Base-by-base conservation (phyloP, 2,329 filamentous ascomycete species). In the Fusarium albidum region DNA sequence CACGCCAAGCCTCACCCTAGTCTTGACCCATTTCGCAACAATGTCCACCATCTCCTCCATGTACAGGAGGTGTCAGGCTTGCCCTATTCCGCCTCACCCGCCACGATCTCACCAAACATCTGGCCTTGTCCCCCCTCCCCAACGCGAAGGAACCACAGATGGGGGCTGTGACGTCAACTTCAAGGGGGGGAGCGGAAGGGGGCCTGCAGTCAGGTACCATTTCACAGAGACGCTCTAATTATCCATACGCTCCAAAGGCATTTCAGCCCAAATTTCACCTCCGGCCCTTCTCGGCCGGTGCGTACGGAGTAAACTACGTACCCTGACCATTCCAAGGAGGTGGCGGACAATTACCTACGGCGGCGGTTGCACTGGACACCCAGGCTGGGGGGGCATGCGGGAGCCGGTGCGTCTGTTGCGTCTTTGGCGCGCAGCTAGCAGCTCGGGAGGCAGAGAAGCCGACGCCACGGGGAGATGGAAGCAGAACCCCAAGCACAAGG, bases 391-490 rank as follows among this genome's bases (percentile, higher is more conserved):
- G 59, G 61, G 63, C 49, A 21, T 46, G 48, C 49, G 45, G 47
- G 49, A 60, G 45, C 42, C 39, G 53, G 60, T 55, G 51, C 57
- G 31, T 40, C 39, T 14, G n/a, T 32, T 32, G 29, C 29, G 39
- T 52, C 31, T 51, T 32, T 61, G 61, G 64, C 59, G 61, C 46
- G 41, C 39, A 54, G 40, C 51, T 67, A 66, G 49, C 55, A 61
- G 25, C 38, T 57, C 64, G 65, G 65, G 61, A 65, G 42, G 45
- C 42, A 51, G 46, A 52, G 49, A 60, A 63, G 60, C 65, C 65
- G 65, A 59, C 53, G 56, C 61, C 61, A 66, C 59, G 49, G 54
- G 55, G 50, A 49, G 38, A 65, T 57, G 54, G 48, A 66, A 63
- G 50, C 48, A 67, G 49, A 63, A 59, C 52, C 55, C 7, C 55